Conservation (phyloP, 2,329 filamentous ascomycete genomes). For the Penicillium aurantiogriseum region DNA sequence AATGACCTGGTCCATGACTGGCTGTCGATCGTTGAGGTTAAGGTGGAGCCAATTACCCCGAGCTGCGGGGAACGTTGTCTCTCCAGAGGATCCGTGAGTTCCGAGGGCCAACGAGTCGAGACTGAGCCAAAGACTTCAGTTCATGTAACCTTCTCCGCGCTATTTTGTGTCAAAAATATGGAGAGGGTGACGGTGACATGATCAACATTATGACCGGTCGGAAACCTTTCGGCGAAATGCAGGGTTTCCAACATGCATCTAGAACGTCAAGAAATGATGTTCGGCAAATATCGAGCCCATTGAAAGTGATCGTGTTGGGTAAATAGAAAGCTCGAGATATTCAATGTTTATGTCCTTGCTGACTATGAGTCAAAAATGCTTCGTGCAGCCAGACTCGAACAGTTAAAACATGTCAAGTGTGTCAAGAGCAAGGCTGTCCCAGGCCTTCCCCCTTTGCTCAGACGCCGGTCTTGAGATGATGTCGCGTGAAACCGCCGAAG, state of each 20-base stretch:
- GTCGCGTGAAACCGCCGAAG: neutral
- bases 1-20: slow-evolving; percentile 1
- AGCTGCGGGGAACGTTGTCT: slow-evolving; percentile 19
- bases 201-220: neutral
- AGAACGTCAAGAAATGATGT: neutral
- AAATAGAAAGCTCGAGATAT: neutral
- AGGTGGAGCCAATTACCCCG: slow-evolving; percentile 11
- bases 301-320: neutral
- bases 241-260: neutral
- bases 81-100: slow-evolving; percentile 10
- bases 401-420: slow-evolving; percentile 25
- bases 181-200: neutral
- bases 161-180: neutral
- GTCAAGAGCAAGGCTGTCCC: slow-evolving; percentile 29
- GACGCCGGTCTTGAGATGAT: slow-evolving; percentile 14
- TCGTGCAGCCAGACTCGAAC: neutral
- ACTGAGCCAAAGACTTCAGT: neutral
- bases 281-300: neutral
- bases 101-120: neutral
- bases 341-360: neutral
- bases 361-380: neutral
- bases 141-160: slow-evolving; percentile 9
- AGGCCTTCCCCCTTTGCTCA: slow-evolving; percentile 21
- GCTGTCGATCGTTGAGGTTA: slow-evolving; percentile 17
- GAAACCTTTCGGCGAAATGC: neutral